Base-by-base conservation (phyloP, 176 grass and related monocot species). In the Stipa capillata region DNA sequence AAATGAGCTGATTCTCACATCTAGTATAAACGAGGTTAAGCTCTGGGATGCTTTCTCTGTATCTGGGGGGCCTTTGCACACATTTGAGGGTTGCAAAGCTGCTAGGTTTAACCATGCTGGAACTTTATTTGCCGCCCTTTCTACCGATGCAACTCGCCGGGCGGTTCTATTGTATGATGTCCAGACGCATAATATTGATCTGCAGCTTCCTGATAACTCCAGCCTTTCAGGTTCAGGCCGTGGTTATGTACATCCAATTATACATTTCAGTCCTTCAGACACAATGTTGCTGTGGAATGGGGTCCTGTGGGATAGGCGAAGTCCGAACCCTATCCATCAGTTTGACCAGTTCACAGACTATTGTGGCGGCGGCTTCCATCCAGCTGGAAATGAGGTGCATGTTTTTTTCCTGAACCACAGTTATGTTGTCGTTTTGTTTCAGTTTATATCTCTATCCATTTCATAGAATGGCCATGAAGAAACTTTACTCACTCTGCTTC, bases 321-420 rank as follows among this genome's bases (percentile, higher is more conserved):
- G 71, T 44, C 59, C 83, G 10, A 81, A 77, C 69, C 72, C 90
- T 53, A 36, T 98, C 48, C 90, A 93, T 88, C 88, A 87, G 58
- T 98, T 98, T 70, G 96, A 98, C 54, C 96, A 98, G 70, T 98
- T 98, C 81, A 98, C 96, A 45, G 96, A 98, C 77, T 98, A 94
- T 37, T 87, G 96, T 33, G 96, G 96, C 0, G 96, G 96, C 75
- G 96, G 96, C 31, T 98, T 98, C 66, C 96, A 98, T 87, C 96
- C 96, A 78, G 85, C 92, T 49, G 96, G 96, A 78, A 98, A 98
- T 37, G 96, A 98, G 92, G 96, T 98, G 47, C 48, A 5, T n/a
- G 20, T 55, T 51, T 43, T 55, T 40, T 41, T 32, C 72, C 54
- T 45, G 6, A 61, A 64, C 56, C 16, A 2, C 21, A 65, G 21